phyloP scores from a whole-genome alignment of 805 yeast genomes.

The Tetrapisispora iriomotensis region DNA sequence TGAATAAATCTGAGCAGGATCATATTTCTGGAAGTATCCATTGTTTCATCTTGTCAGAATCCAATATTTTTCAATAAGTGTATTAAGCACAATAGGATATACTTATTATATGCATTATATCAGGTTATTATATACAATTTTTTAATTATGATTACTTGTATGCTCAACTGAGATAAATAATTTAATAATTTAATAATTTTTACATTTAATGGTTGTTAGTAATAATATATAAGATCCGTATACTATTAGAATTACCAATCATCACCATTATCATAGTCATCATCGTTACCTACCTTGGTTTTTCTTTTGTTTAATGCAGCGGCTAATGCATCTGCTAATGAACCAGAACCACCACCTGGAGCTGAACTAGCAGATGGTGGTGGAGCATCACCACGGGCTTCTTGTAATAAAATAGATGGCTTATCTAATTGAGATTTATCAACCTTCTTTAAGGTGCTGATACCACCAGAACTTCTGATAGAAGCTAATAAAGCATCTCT shows the following conservation, averaged over 20 bases:
- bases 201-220: too few species aligned
- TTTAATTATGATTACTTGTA: too few species aligned
- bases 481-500: constrained; percentile 82
- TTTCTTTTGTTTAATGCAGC: constrained; percentile 79
- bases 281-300: constrained; percentile 81
- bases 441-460: constrained; percentile 59
- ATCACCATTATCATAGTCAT: constrained; percentile 74
- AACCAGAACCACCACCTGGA: constrained; percentile 45
- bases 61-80: too few species aligned
- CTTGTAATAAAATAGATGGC: constrained; percentile 64
- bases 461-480: constrained; percentile 69
- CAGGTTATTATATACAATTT: not conserved
- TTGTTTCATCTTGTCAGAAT: too few species aligned
- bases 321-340: constrained; percentile 78
- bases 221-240: too few species aligned
- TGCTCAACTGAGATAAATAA: too few species aligned
- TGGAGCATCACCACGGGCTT: constrained; percentile 52
- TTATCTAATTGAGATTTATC: constrained; percentile 77
- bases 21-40: too few species aligned
- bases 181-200: too few species aligned
- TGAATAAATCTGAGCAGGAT: too few species aligned
- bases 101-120: constrained; percentile 1
- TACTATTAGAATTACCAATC: constrained; percentile 45
- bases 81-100: too few species aligned
- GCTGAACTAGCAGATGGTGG: constrained; percentile 30